phyloP scores from a whole-genome alignment of 768 basidiomycete species.

The Kwoniella newhampshirensis region DNA sequence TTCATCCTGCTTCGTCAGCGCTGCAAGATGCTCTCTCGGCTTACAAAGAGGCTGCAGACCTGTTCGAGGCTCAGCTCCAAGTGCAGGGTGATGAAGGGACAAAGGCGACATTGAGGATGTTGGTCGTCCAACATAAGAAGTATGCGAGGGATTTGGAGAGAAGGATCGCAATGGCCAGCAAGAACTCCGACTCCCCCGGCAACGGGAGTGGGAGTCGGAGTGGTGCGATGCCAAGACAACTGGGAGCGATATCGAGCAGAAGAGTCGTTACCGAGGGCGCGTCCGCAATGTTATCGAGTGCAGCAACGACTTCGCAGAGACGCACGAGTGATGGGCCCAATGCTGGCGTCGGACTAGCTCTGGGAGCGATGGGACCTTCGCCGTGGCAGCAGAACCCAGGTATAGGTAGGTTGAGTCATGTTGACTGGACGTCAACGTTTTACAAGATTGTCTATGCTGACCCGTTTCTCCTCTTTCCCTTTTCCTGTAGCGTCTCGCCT shows the following conservation, averaged over 20 bases:
- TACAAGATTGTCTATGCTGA: no score
- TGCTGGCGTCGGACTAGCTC: no score
- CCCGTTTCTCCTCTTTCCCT: background rate
- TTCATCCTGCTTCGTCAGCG: conserved; percentile 2
- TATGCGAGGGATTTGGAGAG: conserved; percentile 44
- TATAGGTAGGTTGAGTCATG: no score
- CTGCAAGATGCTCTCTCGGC: conserved; percentile 25
- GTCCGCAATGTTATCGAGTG: no score
- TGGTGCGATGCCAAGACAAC: no score
- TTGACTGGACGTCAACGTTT: background rate
- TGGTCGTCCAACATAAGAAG: conserved; percentile 46
- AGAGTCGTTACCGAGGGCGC: no score
- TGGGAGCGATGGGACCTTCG: no score
- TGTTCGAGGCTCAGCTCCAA: conserved; percentile 20
- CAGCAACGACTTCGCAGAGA: no score
- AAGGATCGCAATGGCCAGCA: conserved; percentile 20
- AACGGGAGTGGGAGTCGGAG: background rate
- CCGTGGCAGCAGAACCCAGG: no score
- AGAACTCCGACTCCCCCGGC: conserved; percentile 7
- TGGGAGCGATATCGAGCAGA: no score
- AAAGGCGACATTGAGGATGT: conserved; percentile 37
- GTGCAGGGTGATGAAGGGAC: conserved; percentile 14
- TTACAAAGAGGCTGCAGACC: conserved; percentile 37
- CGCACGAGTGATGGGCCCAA: no score
- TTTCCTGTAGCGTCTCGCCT: conserved; percentile 7